Percentiles rank a stretch among this genome's conserved stretches.
phyloP scores from a whole-genome alignment of 169 alveolate genomes.

The Amoebophrya sp. region DNA sequence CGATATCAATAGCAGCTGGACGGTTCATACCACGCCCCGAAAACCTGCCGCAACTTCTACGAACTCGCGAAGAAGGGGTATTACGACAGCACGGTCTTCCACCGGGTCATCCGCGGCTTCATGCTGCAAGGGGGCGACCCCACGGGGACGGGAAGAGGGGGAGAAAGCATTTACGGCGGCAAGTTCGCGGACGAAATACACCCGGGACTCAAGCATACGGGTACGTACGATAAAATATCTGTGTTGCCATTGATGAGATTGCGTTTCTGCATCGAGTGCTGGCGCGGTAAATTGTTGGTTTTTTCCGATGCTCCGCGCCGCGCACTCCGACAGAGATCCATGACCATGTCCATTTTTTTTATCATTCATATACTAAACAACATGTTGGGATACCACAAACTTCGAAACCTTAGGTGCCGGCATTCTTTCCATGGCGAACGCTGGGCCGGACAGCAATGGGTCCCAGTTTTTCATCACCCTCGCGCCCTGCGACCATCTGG shows the following conservation, averaged over 20 bases:
- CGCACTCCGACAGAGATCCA: too few species aligned
- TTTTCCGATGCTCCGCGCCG: too few species aligned
- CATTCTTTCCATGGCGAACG: conserved; percentile 53
- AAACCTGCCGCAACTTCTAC: conserved; percentile 68
- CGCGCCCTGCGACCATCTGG: conserved; percentile 41
- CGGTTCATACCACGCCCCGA: too few species aligned
- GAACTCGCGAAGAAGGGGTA: conserved; percentile 59
- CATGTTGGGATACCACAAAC: too few species aligned
- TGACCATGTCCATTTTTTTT: too few species aligned
- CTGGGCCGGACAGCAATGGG: conserved; percentile 53
- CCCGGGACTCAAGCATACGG: conserved; percentile 45
- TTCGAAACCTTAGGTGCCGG: conserved; percentile 14
- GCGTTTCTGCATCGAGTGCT: too few species aligned
- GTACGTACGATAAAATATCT: too few species aligned
- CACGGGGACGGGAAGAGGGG: conserved; percentile 73
- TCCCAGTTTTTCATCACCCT: conserved; percentile 46
- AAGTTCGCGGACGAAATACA: conserved; percentile 39
- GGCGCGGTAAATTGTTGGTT: too few species aligned
- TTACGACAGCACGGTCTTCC: conserved; percentile 65
- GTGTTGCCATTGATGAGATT: too few species aligned
- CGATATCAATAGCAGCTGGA: too few species aligned
- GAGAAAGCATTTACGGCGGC: conserved; percentile 64
- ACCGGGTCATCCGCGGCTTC: conserved; percentile 49
- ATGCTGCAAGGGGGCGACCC: conserved; percentile 81
- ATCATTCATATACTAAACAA: too few species aligned